Conservation (phyloP, 495 filamentous ascomycete genomes). For the Neurospora africana region DNA sequence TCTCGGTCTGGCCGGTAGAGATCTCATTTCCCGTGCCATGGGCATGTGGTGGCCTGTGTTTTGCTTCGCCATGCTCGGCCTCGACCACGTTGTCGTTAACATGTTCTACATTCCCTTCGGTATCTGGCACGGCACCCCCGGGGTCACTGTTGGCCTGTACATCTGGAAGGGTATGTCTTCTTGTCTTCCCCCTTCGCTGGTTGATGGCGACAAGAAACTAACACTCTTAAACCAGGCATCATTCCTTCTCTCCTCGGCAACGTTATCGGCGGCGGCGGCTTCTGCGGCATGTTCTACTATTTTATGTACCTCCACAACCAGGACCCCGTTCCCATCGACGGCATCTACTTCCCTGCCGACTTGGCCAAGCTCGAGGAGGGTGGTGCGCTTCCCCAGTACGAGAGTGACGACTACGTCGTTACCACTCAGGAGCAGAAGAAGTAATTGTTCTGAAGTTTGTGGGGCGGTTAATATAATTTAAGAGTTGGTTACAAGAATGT, state of each 20-base stretch:
- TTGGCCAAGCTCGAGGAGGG: neutral
- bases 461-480: neutral
- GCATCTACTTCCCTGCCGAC: slow-evolving; percentile 5
- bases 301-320: slow-evolving; percentile 36
- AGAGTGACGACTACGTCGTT: neutral
- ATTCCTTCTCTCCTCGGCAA: slow-evolving; percentile 51
- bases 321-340: slow-evolving; percentile 13
- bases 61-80: slow-evolving; percentile 46
- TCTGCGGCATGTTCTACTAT: slow-evolving; percentile 41
- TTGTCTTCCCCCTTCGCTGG: neutral
- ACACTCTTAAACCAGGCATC: slow-evolving; percentile 22
- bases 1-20: slow-evolving; percentile 45
- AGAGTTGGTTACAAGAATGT: neutral
- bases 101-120: slow-evolving; percentile 54
- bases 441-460: neutral
- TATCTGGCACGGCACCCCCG: slow-evolving; percentile 42
- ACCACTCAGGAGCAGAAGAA: neutral
- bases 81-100: slow-evolving; percentile 56
- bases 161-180: slow-evolving; percentile 46
- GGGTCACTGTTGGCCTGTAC: slow-evolving; percentile 42
- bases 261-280: slow-evolving; percentile 44
- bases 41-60: slow-evolving; percentile 58
- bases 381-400: slow-evolving; percentile 2
- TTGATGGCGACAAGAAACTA: neutral
- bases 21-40: slow-evolving; percentile 45